Base-by-base conservation (phyloP, 169 alveolate species). In the Plasmodium cynomolgi region DNA sequence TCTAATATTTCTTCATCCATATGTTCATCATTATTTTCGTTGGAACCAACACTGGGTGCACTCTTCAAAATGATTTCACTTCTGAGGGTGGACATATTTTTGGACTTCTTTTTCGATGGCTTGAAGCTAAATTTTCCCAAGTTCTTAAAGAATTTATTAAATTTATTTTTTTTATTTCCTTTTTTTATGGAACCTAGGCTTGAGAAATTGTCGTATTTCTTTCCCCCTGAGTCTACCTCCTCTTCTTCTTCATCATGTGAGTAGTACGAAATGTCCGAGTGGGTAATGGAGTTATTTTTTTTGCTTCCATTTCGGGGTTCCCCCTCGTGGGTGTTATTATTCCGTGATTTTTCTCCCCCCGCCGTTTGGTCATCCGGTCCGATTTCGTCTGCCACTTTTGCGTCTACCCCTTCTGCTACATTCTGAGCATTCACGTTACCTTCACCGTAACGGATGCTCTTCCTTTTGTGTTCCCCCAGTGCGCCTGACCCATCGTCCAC, bases 41-140 rank as follows among this genome's bases (percentile, higher is more conserved):
- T 44, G 75, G 47, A 3, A 41, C 39, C 8, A 15, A 29, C 79
- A 20, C 54, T 56, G 41, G 23, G 86, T 54, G 39, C 85, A 34
- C 81, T 86, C 58, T 74, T 37, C 44, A 56, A 34, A 29, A 77
- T 56, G 11, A 77, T 20, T 20, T 79, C 81, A 23, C 68, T 20
- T 11, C 68, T 33, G n/a, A 33, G 68, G 23, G 62, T 71, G 58
- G 68, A 13, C 47, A 75, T 41, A n/a, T 62, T 9, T 47, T 56
- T 29, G 41, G 58, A 41, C 72, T 86, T 83, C 15, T 83, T 86
- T 62, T 86, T 86, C 20, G 93, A 86, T 20, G 80, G 20, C 47
- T 75, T 86, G 47, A 86, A 86, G 72, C 82, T 79, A 77, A 86
- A 86, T 56, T 79, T 86, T 15, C 93, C 86, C 54, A 86, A 79